phyloP scores from a whole-genome alignment of 1,284 basidiomycete genomes.

The Rhodotorula glutinis region DNA sequence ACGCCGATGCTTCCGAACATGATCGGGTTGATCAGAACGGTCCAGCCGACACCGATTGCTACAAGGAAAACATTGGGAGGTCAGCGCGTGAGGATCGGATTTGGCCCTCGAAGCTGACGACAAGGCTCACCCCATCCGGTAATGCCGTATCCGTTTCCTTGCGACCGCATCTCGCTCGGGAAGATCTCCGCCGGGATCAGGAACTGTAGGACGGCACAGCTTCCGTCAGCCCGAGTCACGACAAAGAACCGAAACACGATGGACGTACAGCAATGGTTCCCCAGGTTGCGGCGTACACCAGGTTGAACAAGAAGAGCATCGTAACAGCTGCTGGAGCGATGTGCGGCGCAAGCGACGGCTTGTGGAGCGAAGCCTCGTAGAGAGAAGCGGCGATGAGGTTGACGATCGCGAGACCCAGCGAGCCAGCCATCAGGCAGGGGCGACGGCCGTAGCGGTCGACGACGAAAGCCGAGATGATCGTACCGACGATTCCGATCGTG shows the following conservation, averaged over 20 bases:
- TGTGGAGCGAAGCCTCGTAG: slow-evolving; percentile 36
- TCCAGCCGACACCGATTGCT: slow-evolving; percentile 45
- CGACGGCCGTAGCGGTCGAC: slow-evolving; percentile 49
- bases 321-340: slow-evolving; percentile 45
- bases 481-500: slow-evolving; percentile 42
- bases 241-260: not conserved
- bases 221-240: not conserved
- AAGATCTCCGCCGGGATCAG: slow-evolving; percentile 50
- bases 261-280: slow-evolving; percentile 43
- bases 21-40: slow-evolving; percentile 47
- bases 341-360: slow-evolving; percentile 25
- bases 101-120: too few species aligned
- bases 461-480: slow-evolving; percentile 38
- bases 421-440: slow-evolving; percentile 47
- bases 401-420: slow-evolving; percentile 46
- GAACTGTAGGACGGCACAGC: slow-evolving; percentile 32
- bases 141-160: slow-evolving; percentile 48
- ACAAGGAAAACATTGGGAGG: slow-evolving; percentile 13
- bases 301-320: slow-evolving; percentile 51
- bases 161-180: slow-evolving; percentile 47
- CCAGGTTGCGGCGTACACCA: slow-evolving; percentile 45
- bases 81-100: not conserved
- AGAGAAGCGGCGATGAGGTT: slow-evolving; percentile 44
- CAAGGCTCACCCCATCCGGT: slow-evolving; percentile 32
- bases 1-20: slow-evolving; percentile 19